Base-by-base conservation (phyloP, 768 basidiomycete species). In the Pulveroboletus ravenelii region DNA sequence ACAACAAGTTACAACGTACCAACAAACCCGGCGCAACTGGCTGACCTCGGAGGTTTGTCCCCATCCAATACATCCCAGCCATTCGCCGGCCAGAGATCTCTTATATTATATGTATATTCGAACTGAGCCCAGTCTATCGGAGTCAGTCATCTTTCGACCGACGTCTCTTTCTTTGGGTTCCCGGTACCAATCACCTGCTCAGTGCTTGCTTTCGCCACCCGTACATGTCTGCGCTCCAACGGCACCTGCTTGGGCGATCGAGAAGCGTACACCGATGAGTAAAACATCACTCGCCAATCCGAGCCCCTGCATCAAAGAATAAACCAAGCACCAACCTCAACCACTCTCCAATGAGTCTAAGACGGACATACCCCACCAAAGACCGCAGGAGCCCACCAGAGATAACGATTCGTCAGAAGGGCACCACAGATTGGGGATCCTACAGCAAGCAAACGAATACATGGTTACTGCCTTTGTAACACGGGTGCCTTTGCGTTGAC, bases 351-450 rank as follows among this genome's bases (percentile, higher is more conserved):
- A 43, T 10, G 31, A n/a, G 20, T 32, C 18, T 9, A 12, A 31
- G 35, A 36, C 2, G 10, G 38, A 56, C 61, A 18, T 56, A 73
- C 68, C 40, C 76, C 80, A 25, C 76, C 69, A 57, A 82, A 84
- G 10, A 81, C 35, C 2, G 75, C 74, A 3, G 82, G 78, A 13
- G 74, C 70, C 77, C 78, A 81, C 82, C 82, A 84, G 4, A 74
- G 62, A 56, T 76, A 81, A 3, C 68, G 62, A 10, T 62, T 43
- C 0, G 79, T 74, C 5, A 84, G 67, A 17, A 84, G 68, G 3
- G 79, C 77, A 2, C 83, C 82, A 32, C 74, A 75, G 31, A 84
- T 77, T 1, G 83, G 82, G 0, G 78, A 73, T 4, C 80, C 81
- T 76, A 47, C 8, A 34, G 35, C 41, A n/a, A 31, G 9, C 59